Base-by-base conservation (phyloP, 495 filamentous ascomycete species). In the Astrocystis sublimbata region DNA sequence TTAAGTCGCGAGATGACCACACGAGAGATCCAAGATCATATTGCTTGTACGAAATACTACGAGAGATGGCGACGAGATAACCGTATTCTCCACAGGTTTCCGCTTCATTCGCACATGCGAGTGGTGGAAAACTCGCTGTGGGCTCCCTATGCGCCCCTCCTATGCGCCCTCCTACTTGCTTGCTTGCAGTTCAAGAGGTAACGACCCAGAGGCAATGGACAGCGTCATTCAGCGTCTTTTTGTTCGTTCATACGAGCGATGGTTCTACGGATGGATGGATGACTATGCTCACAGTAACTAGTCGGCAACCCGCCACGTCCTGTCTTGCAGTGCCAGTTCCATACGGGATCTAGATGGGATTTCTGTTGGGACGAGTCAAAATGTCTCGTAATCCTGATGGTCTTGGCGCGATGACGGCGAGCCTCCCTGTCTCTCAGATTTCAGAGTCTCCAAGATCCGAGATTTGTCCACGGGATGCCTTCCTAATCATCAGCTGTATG, bases 281-380 rank as follows among this genome's bases (percentile, higher is more conserved):
- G 3, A 7, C 35, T 43, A 30, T 17, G 24, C 58, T 38, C 35
- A 52, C 43, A 28, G 23, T 51, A 51, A 23, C 36, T 13, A 52
- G 42, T 51, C 46, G 40, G 50, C 60, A 54, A 62, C 60, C 51
- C 60, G 60, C 60, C 60, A 56, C 60, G 51, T 42, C 60, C 56
- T 49, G 41, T 49, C 41, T 56, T 36, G 30, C 38, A 62, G 58
- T 54, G 41, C 41, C 42, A 62, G 60, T 38, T 21, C 51, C 51
- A 40, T 56, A 42, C 51, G 36, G 42, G 40, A 31, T 56, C 50
- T 51, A 41, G 50, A 33, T 47, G 28, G 12, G 30, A 21, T 19
- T 40, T 43, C 55, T 47, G 41, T 38, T 26, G 46, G 49, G 31
- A 26, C 58, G 46, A 53, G 58, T 45, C 58, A 61, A 49, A 61